A percentile compares a stretch with the other conserved stretches of the same genome.
phyloP scores from a whole-genome alignment of 176 grass and related monocot species.

The Hsuehochloa calcarea region DNA sequence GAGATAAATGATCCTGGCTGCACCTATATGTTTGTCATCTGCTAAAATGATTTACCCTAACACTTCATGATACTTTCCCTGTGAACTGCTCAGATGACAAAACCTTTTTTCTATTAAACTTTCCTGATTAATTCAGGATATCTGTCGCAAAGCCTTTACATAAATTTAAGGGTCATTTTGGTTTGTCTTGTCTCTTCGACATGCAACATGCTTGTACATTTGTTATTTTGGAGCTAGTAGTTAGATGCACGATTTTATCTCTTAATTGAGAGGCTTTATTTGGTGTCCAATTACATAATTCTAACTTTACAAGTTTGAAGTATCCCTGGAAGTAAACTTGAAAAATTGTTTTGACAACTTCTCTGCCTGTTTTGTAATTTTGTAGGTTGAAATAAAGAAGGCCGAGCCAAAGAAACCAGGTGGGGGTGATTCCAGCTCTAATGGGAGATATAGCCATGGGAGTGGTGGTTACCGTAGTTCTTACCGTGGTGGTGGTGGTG shows the following conservation, averaged over 20 bases:
- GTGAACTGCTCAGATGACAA: background rate
- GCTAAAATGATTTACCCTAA: background rate
- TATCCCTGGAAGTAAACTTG: background rate
- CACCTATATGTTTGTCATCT: background rate
- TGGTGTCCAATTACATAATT: background rate
- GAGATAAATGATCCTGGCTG: background rate
- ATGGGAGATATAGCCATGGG: slow-evolving; percentile 49
- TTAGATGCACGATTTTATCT: slow-evolving; percentile 7
- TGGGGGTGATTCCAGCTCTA: slow-evolving; percentile 55
- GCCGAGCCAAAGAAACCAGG: slow-evolving; percentile 94
- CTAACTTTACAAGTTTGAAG: background rate
- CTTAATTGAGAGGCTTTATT: background rate
- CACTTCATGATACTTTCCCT: background rate
- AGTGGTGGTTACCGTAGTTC: slow-evolving; percentile 47
- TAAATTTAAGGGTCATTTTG: background rate
- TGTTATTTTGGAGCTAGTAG: background rate
- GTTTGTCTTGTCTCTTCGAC: background rate
- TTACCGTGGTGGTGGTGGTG: slow-evolving; percentile 41
- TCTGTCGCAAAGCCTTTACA: background rate
- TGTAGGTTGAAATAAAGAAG: slow-evolving; percentile 98
- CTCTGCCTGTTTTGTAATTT: background rate
- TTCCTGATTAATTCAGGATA: background rate
- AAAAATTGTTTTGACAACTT: slow-evolving; percentile 11
- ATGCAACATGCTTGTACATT: background rate
- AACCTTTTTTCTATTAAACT: background rate